Evolutionary conservation across 2,329 filamentous ascomycete species (phyloP), one percentile per base, ranked within the genome.

Genomic region (Pyrenochaeta sp.): DNA sequence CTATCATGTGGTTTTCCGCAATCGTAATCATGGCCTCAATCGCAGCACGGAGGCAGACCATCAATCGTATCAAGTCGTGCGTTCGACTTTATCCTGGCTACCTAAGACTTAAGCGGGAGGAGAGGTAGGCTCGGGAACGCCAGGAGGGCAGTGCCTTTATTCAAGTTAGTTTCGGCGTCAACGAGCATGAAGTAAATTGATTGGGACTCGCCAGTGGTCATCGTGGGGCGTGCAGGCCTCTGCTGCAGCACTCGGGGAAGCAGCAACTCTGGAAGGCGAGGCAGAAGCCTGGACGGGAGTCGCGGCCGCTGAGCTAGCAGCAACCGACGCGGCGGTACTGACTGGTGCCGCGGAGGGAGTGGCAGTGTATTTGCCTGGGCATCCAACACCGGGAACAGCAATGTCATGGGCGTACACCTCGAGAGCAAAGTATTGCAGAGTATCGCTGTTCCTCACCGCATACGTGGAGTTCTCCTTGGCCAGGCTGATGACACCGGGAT

Each of bases 401-500:
- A 90, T 80, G 54, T 90, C 87, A 58, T 82, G 85, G 0, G 87
- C 87, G 71, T 87, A 90, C 1, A 80, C 85, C 53, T 90, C 86
- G 6, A 89, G 81, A 4, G 88, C 87, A 68, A 91, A 90, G 72
- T 87, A 88, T 73, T 89, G 85, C 36, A 90, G 77, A 0, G 83
- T 81, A 58, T 89, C 82, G 29, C 83, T 87, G 73, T 90, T 87
- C 23, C 81, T 76, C 2, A 78, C 82, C 4, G 81, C 75, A 2
- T 81, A 77, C 21, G 80, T 79, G 4, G 78, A 74, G 7, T 83
- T 80, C 7, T 81, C 75, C 56, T 77, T 71, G 0, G 86, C 85
- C 20, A 87, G 77, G 11, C 79, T 78, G 1, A 88, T 45, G 2
- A 83, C 81, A 2, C 81, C 83, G 2, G 78, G 73, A 68, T 89